phyloP scores from a whole-genome alignment of 1,284 basidiomycete genomes.

The Quambalaria eucalypti region DNA sequence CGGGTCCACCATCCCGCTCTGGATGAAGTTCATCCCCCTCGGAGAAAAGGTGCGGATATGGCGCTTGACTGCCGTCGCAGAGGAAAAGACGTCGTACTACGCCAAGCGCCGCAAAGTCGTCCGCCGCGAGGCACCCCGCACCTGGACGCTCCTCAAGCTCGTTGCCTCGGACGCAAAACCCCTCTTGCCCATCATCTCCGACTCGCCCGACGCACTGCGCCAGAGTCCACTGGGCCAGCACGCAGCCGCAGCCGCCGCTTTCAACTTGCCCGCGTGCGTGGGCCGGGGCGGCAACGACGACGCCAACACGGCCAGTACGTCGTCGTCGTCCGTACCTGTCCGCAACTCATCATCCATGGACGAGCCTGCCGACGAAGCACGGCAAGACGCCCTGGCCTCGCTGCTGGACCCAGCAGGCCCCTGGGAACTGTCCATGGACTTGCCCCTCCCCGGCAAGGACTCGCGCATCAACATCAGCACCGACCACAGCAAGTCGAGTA shows the following conservation, averaged over 20 bases:
- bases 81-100: slow-evolving; percentile 55
- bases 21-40: slow-evolving; percentile 73
- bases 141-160: slow-evolving; percentile 62
- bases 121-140: slow-evolving; percentile 64
- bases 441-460: slow-evolving; percentile 31
- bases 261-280: not conserved
- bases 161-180: slow-evolving; percentile 54
- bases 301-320: too few relatives aligned
- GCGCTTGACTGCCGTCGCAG: slow-evolving; percentile 66
- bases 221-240: slow-evolving; percentile 49
- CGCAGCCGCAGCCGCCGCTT: slow-evolving; percentile 22
- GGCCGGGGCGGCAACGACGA: not conserved
- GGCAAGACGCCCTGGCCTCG: slow-evolving; percentile 47
- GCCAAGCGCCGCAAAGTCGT: slow-evolving; percentile 54
- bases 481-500: slow-evolving; percentile 70
- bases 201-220: slow-evolving; percentile 48
- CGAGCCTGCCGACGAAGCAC: not conserved
- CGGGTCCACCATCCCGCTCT: slow-evolving; percentile 71
- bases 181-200: slow-evolving; percentile 61
- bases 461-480: slow-evolving; percentile 66
- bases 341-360: not conserved
- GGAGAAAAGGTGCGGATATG: slow-evolving; percentile 70
- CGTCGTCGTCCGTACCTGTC: not conserved
- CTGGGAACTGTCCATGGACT: slow-evolving; percentile 52
- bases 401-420: slow-evolving; percentile 54